Percentiles rank a stretch among this genome's conserved stretches.
Evolutionary conservation across 352 stramenopile genomes (phyloP).

Genomic region (Pythium oligandrum): DNA sequence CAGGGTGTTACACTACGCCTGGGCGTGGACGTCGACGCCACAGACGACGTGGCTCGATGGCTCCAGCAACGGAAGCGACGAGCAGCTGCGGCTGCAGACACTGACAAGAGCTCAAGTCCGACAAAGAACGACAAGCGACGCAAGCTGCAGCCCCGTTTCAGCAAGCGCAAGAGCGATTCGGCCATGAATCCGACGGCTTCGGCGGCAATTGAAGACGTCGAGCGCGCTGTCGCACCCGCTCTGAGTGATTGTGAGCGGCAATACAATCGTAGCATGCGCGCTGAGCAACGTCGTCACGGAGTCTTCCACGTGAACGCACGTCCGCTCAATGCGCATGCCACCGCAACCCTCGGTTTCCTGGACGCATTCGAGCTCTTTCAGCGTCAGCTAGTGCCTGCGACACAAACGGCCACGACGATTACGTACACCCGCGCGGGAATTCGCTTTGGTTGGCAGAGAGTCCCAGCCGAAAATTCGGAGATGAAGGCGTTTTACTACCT

Average conservation of each 20-base stretch:
- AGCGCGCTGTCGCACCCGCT: constrained; percentile 12
- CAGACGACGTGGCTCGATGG: constrained; percentile 21
- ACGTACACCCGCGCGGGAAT: constrained; percentile 45
- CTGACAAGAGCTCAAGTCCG: no score
- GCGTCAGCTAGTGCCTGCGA: constrained; percentile 15
- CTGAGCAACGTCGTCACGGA: constrained; percentile 42
- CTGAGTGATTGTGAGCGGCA: constrained; percentile 16
- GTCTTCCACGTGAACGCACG: constrained; percentile 45
- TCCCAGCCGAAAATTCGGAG: constrained; percentile 11
- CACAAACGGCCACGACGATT: constrained; percentile 19
- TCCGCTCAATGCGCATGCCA: constrained; percentile 43
- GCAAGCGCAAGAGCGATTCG: no score
- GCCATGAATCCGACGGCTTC: neutral
- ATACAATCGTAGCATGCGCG: constrained; percentile 55
- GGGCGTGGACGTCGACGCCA: constrained; percentile 8
- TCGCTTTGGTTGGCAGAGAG: constrained; percentile 64
- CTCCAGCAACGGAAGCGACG: constrained; percentile 6
- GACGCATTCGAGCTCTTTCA: constrained; percentile 26
- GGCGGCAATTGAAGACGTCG: constrained; percentile 1
- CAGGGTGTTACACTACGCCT: constrained; percentile 43
- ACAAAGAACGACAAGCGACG: no score
- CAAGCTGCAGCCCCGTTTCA: no score
- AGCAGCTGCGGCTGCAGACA: neutral
- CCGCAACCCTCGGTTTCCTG: constrained; percentile 42
- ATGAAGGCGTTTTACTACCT: constrained; percentile 47